Percentiles rank a stretch among this genome's conserved stretches.
These are phyloP conservation scores for Daedaleopsis nitida DNA, from an alignment of 768 basidiomycete genomes.

Conservation along the genomic window DNA sequence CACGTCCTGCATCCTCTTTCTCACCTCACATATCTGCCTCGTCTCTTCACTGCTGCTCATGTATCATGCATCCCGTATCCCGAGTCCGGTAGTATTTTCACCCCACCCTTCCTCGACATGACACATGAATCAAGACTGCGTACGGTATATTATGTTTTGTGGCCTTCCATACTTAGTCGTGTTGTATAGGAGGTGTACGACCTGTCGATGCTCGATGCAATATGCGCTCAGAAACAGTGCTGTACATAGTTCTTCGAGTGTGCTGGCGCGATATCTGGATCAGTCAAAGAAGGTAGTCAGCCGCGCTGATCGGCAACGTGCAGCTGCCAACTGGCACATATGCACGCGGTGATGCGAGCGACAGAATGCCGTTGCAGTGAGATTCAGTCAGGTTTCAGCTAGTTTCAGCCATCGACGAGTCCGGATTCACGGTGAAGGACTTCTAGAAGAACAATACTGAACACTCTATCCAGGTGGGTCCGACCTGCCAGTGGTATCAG, in stretches of 20 bases:
- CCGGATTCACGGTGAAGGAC: no score
- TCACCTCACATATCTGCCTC: slow-evolving; percentile 13
- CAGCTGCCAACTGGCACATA: no score
- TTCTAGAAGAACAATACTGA: no score
- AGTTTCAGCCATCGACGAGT: no score
- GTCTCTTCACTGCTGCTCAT: slow-evolving; percentile 2
- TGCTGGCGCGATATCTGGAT: neutral
- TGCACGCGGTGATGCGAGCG: no score
- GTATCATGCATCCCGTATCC: slow-evolving; percentile 16
- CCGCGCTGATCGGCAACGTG: no score
- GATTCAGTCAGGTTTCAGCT: no score
- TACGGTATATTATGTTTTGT: slow-evolving; percentile 25
- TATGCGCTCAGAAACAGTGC: slow-evolving; percentile 6
- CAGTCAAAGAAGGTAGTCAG: no score
- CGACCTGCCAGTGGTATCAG: no score
- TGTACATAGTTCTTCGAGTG: neutral
- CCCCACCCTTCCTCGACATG: slow-evolving; percentile 19
- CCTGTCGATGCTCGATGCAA: slow-evolving; percentile 21
- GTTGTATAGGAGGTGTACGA: slow-evolving; percentile 26
- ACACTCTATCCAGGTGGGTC: no score
- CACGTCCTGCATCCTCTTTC: slow-evolving; percentile 13
- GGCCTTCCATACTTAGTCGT: slow-evolving; percentile 25
- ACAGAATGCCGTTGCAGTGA: no score
- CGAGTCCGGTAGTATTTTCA: slow-evolving; percentile 18
- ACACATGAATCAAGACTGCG: slow-evolving; percentile 29